These are phyloP conservation scores for Epichloe sp. DNA, from an alignment of 2,329 filamentous ascomycete genomes.

Conservation along the genomic window DNA sequence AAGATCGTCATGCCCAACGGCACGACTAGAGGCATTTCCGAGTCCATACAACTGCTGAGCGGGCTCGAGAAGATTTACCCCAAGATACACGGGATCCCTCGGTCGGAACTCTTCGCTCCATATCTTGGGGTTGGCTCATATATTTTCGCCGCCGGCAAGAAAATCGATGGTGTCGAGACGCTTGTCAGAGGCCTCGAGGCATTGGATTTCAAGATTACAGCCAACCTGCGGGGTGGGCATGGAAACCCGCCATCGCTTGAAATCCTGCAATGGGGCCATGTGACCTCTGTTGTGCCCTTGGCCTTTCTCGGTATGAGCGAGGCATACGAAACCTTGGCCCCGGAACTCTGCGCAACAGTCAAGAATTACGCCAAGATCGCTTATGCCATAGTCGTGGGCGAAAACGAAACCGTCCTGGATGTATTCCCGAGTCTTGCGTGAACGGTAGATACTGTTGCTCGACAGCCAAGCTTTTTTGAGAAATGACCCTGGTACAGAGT, in stretches of 20 bases:
- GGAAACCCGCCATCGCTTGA: background rate
- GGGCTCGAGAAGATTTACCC: background rate
- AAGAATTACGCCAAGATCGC: slow-evolving; percentile 10
- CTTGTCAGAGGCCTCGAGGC: background rate
- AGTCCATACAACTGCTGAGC: background rate
- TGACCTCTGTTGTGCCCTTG: background rate
- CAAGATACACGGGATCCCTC: background rate
- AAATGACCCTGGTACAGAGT: too few relatives aligned
- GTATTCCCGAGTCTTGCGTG: background rate
- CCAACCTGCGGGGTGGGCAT: background rate
- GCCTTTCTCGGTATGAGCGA: background rate
- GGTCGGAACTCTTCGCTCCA: background rate
- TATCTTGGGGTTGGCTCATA: background rate
- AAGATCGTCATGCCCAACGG: background rate
- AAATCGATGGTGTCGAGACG: background rate
- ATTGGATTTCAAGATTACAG: background rate
- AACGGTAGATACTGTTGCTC: too few relatives aligned
- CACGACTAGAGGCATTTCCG: background rate
- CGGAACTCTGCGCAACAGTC: slow-evolving; percentile 4
- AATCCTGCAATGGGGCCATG: background rate
- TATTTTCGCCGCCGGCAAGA: background rate
- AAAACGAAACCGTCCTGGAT: slow-evolving; percentile 7
- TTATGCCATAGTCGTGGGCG: slow-evolving; percentile 16
- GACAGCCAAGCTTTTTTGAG: too few relatives aligned
- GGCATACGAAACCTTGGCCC: background rate